Base-by-base conservation (phyloP, 768 basidiomycete species). In the Termitomyces sp. region DNA sequence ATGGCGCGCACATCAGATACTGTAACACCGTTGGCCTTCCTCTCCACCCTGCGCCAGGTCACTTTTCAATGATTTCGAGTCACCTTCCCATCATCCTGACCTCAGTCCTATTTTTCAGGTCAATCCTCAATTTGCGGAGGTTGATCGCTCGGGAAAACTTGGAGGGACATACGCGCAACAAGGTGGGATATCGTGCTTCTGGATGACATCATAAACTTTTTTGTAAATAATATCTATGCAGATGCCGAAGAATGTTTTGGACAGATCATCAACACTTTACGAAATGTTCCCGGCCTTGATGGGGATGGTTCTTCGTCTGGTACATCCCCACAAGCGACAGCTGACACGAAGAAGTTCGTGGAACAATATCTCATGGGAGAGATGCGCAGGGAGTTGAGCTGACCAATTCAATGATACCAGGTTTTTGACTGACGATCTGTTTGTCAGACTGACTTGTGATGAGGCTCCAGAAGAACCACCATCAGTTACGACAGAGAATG, bases 181-280 rank as follows among this genome's bases (percentile, higher is more conserved):
- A 81, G 79, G 79, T 75, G 57, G 14, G 5, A 37, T 23, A 11
- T 19, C n/a, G 59, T 62, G 8, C 25, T 48, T 23, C 40, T 2
- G 12, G 80, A 75, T 78, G 12, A 23, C 48, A 8, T 47, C 28
- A 47, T 43, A 1, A 41, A 21, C 3, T 47, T 37, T 30, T 4
- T 54, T 25, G 23, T 45, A 39, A 32, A 9, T 53, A 1, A 19
- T n/a, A n/a, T 27, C n/a, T n/a, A n/a, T 30, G 19, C 47, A 81
- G 92, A 97, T 65, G 94, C 94, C 19, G 94, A 96, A 66, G 94
- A 97, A 69, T 95, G 93, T 63, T 94, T 88, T 76, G 78, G 76
- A 8, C 82, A 86, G 52, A 84, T 96, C 58, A 74, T 90, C 17
- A 85, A 84, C 56, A 78, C 86, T 0, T 73, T 95, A 47, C 79